Base-by-base conservation (phyloP, 441 rosid genomes). In the Erodium texanum region DNA sequence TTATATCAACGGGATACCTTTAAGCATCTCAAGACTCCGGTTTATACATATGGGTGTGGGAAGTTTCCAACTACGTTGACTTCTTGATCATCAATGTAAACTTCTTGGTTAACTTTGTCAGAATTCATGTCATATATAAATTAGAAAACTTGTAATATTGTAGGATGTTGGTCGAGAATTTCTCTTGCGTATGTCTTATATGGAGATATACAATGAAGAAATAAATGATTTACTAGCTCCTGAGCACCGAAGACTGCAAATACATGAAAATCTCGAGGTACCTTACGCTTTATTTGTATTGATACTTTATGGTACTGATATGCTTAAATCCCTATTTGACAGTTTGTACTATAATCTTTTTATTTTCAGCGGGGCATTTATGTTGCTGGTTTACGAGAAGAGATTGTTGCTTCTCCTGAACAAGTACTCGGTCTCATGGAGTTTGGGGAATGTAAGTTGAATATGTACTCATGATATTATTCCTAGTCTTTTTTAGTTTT, bases 131-230 rank as follows among this genome's bases (percentile, higher is more conserved):
- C 18, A 12, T 61, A 61, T 61, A 23, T 61, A 24, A n/a, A 3
- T 61, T 61, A 23, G 32, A 64, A 9, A 48, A 32, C n/a, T 62
- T 52, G 73, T 64, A 66, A 58, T 24, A 7, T 65, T 65, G 50
- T 67, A 93, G 99, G 93, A 84, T 56, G 76, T 63, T 61, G 88
- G 82, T 59, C 84, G 99, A 62, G 99, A 93, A 82, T 93, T 91
- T 79, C 88, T 93, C 59, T 66, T 93, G 75, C 88, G 99, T 43
- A 89, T 93, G 95, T 93, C 99, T 0, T 93, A 93, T 67, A 77
- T 93, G 86, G 99, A 93, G 82, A 93, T 93, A 15, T 93, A 93
- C 71, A 93, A 93, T 66, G 99, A 93, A 80, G 97, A 93, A 64
- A 91, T 93, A 61, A 93, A 89, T 75, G 99, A 93, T 71, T 73